phyloP scores from a whole-genome alignment of 345 rosid genomes.

The Sonneratia alba region DNA sequence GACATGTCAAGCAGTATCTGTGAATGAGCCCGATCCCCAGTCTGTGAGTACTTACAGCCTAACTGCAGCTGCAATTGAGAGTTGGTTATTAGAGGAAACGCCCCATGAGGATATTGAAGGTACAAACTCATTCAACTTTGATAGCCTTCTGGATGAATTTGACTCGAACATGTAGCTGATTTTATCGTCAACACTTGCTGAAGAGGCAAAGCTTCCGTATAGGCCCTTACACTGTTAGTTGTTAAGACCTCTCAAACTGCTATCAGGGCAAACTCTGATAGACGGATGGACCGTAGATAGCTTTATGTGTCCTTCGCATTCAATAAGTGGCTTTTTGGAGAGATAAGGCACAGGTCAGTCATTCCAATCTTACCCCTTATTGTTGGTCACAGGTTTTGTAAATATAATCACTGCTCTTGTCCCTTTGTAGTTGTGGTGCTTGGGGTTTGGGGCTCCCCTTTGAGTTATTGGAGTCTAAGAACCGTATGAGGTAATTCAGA shows the following conservation, averaged over 20 bases:
- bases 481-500: too few species aligned
- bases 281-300: neutral
- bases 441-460: too few species aligned
- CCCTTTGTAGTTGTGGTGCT: too few species aligned
- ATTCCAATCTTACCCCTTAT: too few species aligned
- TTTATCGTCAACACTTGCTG: neutral
- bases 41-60: constrained; percentile 13
- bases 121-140: constrained; percentile 30
- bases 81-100: constrained; percentile 20
- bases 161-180: constrained; percentile 13
- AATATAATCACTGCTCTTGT: too few species aligned
- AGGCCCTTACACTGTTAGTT: neutral
- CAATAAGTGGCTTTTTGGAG: neutral
- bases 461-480: too few species aligned
- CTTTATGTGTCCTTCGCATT: neutral
- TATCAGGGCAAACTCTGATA: neutral
- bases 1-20: neutral
- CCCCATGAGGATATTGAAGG: constrained; percentile 17
- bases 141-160: constrained; percentile 24
- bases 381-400: too few species aligned
- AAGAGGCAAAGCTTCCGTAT: neutral
- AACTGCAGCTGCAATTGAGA: constrained; percentile 12
- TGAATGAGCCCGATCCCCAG: neutral
- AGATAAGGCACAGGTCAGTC: too few species aligned
- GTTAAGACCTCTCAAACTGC: neutral